Evolutionary conservation across 805 yeast species (phyloP), one percentile per base, ranked within the genome.

Genomic region (Dipodascopsis uninucleata): DNA sequence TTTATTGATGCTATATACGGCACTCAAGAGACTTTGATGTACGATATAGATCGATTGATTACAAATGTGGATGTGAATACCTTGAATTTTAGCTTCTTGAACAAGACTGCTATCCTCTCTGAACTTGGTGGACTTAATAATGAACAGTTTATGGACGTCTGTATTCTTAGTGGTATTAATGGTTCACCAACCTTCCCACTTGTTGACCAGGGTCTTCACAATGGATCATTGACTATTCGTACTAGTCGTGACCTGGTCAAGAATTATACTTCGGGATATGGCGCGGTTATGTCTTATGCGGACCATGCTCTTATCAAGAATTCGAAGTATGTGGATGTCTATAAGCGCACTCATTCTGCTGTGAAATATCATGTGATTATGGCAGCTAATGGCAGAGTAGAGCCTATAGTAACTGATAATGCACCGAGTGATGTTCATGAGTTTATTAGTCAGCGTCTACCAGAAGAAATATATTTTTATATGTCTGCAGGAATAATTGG

Each of bases 401-500:
- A 77, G 53, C 74, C 85, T 16, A 68, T 72, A 43, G 67, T 65
- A n/a, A 75, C 69, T 41, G 71, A 69, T 29, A 67, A 67, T 42
- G 66, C 82, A 36, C 97, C 97, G 3, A 76, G 78, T 49, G 95
- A 88, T 62, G 69, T 85, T 9, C 93, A 85, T 61, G 88, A 81
- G 36, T 76, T 88, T 36, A 73, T 93, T 38, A 87, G 94, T 7
- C 86, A 84, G 62, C 77, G 89, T 60, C 70, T 93, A 40, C 94
- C 97, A 1, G 84, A 86, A 42, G 97, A 89, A 65, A 72, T 83
- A 32, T 82, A 78, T 58, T 88, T 82, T 61, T 93, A 87, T 63
- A 78, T 78, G 60, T 82, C 94, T 1, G 64, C 83, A 46, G 97
- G 97, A 1, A 61, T 89, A 20, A 67, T 83, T 9, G 76, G 81